These are phyloP conservation scores for Euphorbia neoarborescens DNA, from an alignment of 441 rosid genomes.

Conservation along the genomic window DNA sequence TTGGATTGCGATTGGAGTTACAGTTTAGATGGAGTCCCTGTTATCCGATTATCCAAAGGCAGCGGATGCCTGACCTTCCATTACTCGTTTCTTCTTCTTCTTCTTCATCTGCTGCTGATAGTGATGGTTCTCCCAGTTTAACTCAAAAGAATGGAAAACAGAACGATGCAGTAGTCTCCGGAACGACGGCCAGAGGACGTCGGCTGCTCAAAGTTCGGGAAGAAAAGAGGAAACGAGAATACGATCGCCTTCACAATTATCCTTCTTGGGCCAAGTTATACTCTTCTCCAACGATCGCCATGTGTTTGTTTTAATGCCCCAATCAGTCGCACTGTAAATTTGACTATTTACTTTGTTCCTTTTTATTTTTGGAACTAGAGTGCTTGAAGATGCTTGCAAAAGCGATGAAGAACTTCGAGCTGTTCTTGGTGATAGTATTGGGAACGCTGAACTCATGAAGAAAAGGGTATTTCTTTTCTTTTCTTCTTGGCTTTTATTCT, in stretches of 20 bases:
- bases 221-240: conserved; percentile 75
- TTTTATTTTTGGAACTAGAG: conserved; percentile 31
- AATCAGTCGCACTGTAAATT: neutral
- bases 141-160: neutral
- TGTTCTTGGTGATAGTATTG: conserved; percentile 87
- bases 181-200: conserved; percentile 82
- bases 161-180: conserved; percentile 43
- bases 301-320: conserved; percentile 33
- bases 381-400: conserved; percentile 72
- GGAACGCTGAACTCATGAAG: conserved; percentile 84
- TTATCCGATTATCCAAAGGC: neutral
- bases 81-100: neutral
- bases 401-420: conserved; percentile 77
- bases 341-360: too few relatives aligned
- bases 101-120: too few relatives aligned
- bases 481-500: neutral
- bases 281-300: neutral
- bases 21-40: too few relatives aligned
- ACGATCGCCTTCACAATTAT: conserved; percentile 61
- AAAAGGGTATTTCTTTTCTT: conserved; percentile 42
- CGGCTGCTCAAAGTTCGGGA: conserved; percentile 69
- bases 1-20: neutral
- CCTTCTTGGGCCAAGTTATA: conserved; percentile 83
- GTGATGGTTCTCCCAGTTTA: too few relatives aligned
- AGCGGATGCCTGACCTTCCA: neutral